Evolutionary conservation across 495 filamentous ascomycete species (phyloP).

Genomic region (Trichoderma gamsii): DNA sequence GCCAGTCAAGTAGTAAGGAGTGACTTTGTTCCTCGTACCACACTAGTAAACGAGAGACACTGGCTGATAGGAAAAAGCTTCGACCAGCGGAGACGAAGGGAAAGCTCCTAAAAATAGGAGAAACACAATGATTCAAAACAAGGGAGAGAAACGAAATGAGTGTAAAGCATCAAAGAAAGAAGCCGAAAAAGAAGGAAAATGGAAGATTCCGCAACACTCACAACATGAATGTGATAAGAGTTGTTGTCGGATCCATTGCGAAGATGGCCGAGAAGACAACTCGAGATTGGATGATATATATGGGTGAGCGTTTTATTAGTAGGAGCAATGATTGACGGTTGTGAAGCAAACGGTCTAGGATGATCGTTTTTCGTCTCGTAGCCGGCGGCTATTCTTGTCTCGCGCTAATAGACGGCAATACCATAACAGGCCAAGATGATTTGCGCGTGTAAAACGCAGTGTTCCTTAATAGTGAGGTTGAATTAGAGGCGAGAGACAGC

Average conservation of each 20-base stretch:
- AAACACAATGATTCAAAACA: slow-evolving; percentile 19
- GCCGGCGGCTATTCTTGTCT: slow-evolving; percentile 10
- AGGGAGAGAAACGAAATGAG: slow-evolving; percentile 20
- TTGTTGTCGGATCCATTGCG: slow-evolving; percentile 60
- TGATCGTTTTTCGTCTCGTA: neutral
- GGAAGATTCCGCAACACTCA: slow-evolving; percentile 39
- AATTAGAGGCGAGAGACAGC: slow-evolving; percentile 1
- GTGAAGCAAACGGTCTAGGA: neutral
- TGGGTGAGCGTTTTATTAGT: neutral
- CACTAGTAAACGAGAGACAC: neutral
- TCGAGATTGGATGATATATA: neutral
- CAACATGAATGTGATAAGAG: slow-evolving; percentile 69
- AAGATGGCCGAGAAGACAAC: neutral
- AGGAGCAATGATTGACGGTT: neutral
- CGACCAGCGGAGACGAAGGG: slow-evolving; percentile 14
- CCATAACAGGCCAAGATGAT: neutral
- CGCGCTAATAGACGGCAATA: neutral
- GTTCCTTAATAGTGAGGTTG: neutral
- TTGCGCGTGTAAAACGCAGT: neutral
- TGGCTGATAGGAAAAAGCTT: slow-evolving; percentile 1
- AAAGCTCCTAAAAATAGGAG: slow-evolving; percentile 15
- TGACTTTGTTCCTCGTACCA: neutral
- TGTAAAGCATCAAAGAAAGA: slow-evolving; percentile 46
- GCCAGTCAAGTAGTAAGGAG: neutral
- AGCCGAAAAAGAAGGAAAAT: slow-evolving; percentile 22